Evolutionary conservation across 2,329 filamentous ascomycete species (phyloP), one percentile per base, ranked within the genome.

Genomic region (Thelonectria olida): DNA sequence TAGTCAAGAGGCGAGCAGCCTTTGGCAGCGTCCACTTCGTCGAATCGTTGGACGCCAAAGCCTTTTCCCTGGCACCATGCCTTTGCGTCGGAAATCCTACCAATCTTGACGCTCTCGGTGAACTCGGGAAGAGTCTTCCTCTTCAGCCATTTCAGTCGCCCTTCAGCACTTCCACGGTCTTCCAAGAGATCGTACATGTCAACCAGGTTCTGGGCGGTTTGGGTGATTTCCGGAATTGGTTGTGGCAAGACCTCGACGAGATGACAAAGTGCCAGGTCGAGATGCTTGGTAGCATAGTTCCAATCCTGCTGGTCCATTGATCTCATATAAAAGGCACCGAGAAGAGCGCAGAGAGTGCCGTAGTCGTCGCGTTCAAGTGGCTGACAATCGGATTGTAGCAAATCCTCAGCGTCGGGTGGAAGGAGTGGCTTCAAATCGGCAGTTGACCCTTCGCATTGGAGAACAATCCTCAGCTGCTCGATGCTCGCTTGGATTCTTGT

Each of bases 311-410:
- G 20, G 8, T 54, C 52, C 3, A n/a, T 15, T 25, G 52, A 54
- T 23, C 41, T 54, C 52, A 54, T 54, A 41, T 54, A 54, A 7
- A 38, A 38, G 9, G 52, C 45, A 10, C 52, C 52, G 7, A 54
- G 28, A 47, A 54, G 41, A 5, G 41, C 28, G 10, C 17, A 36
- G 20, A 54, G 28, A 27, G 19, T 22, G 12, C 52, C 52, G 12
- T 45, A 45, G 5, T 54, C 52, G 4, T 54, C 41, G 25, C 28
- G 41, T 15, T 54, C 41, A 1, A 39, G n/a, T 15, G 41, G 28
- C 8, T 47, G 41, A 13, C 28, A 36, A 12, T 47, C 28, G 15
- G n/a, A 15, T 38, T 38, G 41, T 9, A 38, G 20, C 41, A 54
- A 19, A 20, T 54, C 15, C 12, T 54, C 52, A 13, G 34, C 20